A percentile compares a stretch with the other conserved stretches of the same genome.
Evolutionary conservation across 2,329 filamentous ascomycete species (phyloP).

Genomic region (Aspergillus ustus): DNA sequence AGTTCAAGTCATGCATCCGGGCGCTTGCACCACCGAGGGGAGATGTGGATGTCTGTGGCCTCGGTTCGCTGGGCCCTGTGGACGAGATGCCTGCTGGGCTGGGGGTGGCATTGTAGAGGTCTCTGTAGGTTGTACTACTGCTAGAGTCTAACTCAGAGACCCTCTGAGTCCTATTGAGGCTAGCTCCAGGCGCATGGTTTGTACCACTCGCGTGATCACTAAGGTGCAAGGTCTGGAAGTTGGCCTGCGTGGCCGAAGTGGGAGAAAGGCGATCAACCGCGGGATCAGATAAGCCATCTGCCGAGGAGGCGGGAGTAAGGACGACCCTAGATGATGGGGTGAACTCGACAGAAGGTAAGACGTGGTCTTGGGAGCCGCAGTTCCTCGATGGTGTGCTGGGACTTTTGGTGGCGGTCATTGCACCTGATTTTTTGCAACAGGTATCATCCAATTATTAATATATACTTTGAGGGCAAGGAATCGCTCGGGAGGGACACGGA

Average conservation of each 20-base stretch:
- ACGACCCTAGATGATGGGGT: too few species aligned
- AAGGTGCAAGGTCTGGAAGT: neutral
- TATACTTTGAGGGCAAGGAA: too few species aligned
- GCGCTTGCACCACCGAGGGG: neutral
- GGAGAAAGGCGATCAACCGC: slow-evolving; percentile 2
- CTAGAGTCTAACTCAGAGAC: neutral
- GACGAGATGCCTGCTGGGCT: neutral
- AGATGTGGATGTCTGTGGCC: neutral
- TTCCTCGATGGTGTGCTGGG: too few species aligned
- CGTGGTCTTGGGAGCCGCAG: neutral
- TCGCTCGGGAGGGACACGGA: too few species aligned
- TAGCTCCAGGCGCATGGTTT: neutral
- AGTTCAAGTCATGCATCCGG: neutral
- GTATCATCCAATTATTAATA: too few species aligned
- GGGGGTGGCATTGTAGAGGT: slow-evolving; percentile 17
- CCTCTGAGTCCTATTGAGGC: neutral
- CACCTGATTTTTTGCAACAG: too few species aligned
- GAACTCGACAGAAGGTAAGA: slow-evolving; percentile 14
- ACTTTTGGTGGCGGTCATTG: too few species aligned
- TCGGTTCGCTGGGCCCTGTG: neutral
- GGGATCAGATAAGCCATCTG: neutral
- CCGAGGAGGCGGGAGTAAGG: too few species aligned
- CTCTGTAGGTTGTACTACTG: slow-evolving; percentile 16
- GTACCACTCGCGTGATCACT: neutral
- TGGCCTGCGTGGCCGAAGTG: neutral